Percentiles rank a stretch among this genome's conserved stretches.
These are phyloP conservation scores for Podospora didyma DNA, from an alignment of 495 filamentous ascomycete genomes.

Conservation along the genomic window DNA sequence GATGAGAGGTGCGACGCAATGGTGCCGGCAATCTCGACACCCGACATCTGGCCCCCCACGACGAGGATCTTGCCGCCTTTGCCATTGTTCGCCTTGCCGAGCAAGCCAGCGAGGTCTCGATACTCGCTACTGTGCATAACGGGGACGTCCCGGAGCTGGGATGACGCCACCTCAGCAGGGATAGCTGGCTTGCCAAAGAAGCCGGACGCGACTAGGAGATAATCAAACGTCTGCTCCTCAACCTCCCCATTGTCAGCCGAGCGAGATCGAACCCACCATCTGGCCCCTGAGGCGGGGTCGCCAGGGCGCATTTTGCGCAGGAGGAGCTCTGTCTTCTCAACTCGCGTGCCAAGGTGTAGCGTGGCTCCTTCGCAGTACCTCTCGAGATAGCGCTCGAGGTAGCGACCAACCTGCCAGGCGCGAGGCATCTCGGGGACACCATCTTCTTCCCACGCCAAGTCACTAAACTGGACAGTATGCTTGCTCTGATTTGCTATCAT, in stretches of 20 bases:
- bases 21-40: constrained; percentile 68
- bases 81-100: constrained; percentile 20
- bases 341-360: constrained; percentile 50
- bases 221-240: constrained; percentile 55
- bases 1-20: constrained; percentile 68
- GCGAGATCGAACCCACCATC: constrained; percentile 55
- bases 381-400: constrained; percentile 60
- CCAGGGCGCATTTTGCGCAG: constrained; percentile 8
- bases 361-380: constrained; percentile 49
- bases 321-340: constrained; percentile 42
- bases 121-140: constrained; percentile 62
- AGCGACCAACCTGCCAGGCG: constrained; percentile 72
- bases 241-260: constrained; percentile 20
- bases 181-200: constrained; percentile 65
- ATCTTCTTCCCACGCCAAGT: constrained; percentile 60
- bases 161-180: constrained; percentile 39
- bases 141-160: constrained; percentile 27
- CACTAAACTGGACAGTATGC: constrained; percentile 76
- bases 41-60: constrained; percentile 81
- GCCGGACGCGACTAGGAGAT: constrained; percentile 69
- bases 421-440: constrained; percentile 60
- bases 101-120: constrained; percentile 34
- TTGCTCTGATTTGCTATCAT: constrained; percentile 79
- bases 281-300: neutral
- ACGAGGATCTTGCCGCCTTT: constrained; percentile 63